Conservation (phyloP, 108 stramenopile genomes). For the Bacterosira constricta region DNA sequence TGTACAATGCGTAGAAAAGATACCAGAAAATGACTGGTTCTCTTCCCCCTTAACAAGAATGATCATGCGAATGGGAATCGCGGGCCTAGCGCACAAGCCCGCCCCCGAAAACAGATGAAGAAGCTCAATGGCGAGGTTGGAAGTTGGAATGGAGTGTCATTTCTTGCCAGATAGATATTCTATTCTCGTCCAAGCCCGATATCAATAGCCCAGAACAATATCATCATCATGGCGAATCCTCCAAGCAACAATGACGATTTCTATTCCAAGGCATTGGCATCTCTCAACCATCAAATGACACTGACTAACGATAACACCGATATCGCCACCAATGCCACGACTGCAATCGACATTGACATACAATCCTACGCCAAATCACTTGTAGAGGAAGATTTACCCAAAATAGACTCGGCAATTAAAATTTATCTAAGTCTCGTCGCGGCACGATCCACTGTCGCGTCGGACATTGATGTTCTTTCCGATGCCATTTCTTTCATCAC, state of each 20-base stretch:
- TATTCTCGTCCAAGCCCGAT: neutral
- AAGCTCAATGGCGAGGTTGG: no score
- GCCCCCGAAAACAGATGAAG: no score
- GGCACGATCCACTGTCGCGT: constrained; percentile 26
- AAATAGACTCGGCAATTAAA: constrained; percentile 41
- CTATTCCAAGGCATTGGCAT: constrained; percentile 4
- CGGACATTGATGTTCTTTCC: constrained; percentile 26
- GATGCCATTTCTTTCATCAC: neutral
- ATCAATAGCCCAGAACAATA: neutral
- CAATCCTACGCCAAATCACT: constrained; percentile 31
- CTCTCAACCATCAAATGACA: constrained; percentile 10
- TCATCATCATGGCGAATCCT: neutral
- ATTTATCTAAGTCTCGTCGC: constrained; percentile 34
- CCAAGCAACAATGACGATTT: constrained; percentile 5
- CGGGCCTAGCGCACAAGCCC: no score
- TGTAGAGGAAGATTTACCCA: constrained; percentile 35
- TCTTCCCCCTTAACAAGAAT: no score
- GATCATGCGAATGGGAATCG: no score
- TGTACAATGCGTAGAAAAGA: no score
- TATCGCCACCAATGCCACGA: neutral
- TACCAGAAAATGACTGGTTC: no score
- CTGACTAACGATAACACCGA: neutral
- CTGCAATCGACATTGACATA: neutral
- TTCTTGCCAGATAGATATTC: neutral
- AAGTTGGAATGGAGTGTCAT: no score